Conservation (phyloP, 805 yeast genomes). For the Spathaspora boniae region DNA sequence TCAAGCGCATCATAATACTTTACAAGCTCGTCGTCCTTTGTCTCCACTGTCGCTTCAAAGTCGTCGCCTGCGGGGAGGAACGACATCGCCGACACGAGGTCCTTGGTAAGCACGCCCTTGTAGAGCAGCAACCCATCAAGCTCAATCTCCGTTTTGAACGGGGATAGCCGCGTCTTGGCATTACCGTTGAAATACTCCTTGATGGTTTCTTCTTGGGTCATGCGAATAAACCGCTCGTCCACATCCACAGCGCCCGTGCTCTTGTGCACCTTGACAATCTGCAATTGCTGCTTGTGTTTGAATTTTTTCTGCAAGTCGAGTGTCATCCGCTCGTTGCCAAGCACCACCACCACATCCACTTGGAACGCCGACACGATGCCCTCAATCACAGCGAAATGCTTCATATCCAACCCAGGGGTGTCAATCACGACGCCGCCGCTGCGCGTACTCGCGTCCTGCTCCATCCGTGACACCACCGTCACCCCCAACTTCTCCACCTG, state of each 20-base stretch:
- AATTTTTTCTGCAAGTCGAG: slow-evolving; percentile 59
- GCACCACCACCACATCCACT: slow-evolving; percentile 57
- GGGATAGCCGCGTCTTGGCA: slow-evolving; percentile 63
- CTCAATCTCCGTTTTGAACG: slow-evolving; percentile 78
- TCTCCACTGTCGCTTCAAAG: slow-evolving; percentile 17
- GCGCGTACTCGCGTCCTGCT: slow-evolving; percentile 43
- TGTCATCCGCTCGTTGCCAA: slow-evolving; percentile 72
- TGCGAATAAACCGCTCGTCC: slow-evolving; percentile 66
- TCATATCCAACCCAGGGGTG: slow-evolving; percentile 61
- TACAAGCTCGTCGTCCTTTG: slow-evolving; percentile 27
- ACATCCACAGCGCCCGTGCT: slow-evolving; percentile 76
- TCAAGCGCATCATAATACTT: slow-evolving; percentile 31
- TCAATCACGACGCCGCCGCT: slow-evolving; percentile 67
- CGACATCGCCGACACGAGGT: slow-evolving; percentile 31
- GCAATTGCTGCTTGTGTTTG: slow-evolving; percentile 33
- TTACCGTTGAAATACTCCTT: slow-evolving; percentile 90
- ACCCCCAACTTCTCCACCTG: slow-evolving; percentile 47
- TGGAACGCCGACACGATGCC: slow-evolving; percentile 57
- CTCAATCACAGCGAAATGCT: slow-evolving; percentile 50
- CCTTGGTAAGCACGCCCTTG: slow-evolving; percentile 49
- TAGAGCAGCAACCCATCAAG: slow-evolving; percentile 58
- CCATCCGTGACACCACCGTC: slow-evolving; percentile 46
- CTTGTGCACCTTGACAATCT: slow-evolving; percentile 59
- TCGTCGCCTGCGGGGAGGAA: slow-evolving; percentile 44
- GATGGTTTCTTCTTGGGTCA: slow-evolving; percentile 70